phyloP scores from a whole-genome alignment of 805 yeast genomes.

The Ogataea trehaloabstinens region DNA sequence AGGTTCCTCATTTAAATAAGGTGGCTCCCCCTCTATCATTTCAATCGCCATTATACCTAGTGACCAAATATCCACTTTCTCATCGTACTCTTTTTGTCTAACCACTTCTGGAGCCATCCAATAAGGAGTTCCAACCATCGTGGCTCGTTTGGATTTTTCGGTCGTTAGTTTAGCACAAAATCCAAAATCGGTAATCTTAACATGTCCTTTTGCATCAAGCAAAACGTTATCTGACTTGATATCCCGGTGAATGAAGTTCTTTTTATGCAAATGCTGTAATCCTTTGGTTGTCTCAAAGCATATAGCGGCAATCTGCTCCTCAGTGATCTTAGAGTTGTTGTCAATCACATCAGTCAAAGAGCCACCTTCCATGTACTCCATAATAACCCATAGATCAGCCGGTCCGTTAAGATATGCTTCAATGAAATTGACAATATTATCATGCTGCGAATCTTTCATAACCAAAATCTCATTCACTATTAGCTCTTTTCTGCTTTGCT shows the following conservation, averaged over 20 bases:
- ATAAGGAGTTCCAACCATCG: conserved; percentile 99
- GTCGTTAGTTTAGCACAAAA: conserved; percentile 94
- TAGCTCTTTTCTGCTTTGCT: conserved; percentile 91
- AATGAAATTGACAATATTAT: conserved; percentile 90
- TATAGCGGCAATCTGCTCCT: conserved; percentile 87
- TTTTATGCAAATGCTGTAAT: conserved; percentile 84
- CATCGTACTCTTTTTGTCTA: conserved; percentile 90
- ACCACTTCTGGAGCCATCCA: conserved; percentile 99
- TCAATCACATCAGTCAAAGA: conserved; percentile 94
- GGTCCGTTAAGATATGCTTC: conserved; percentile 83
- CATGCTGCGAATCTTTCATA: conserved; percentile 94
- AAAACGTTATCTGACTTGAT: conserved; percentile 95
- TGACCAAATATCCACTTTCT: conserved; percentile 97
- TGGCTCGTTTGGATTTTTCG: conserved; percentile 81
- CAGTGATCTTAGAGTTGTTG: conserved; percentile 74
- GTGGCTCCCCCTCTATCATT: conserved; percentile 99
- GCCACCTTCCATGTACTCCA: conserved; percentile 99
- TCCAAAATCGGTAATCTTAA: conserved; percentile 92
- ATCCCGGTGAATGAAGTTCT: conserved; percentile 93
- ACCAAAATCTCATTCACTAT: conserved; percentile 94
- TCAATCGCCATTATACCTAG: conserved; percentile 97
- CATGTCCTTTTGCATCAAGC: conserved; percentile 75
- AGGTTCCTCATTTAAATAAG: conserved; percentile 94
- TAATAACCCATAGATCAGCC: conserved; percentile 93
- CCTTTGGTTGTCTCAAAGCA: conserved; percentile 91